Percentiles rank a stretch among this genome's conserved stretches.
Evolutionary conservation across 2,329 filamentous ascomycete genomes (phyloP).

Genomic region (Pseudodiploospora longispora): DNA sequence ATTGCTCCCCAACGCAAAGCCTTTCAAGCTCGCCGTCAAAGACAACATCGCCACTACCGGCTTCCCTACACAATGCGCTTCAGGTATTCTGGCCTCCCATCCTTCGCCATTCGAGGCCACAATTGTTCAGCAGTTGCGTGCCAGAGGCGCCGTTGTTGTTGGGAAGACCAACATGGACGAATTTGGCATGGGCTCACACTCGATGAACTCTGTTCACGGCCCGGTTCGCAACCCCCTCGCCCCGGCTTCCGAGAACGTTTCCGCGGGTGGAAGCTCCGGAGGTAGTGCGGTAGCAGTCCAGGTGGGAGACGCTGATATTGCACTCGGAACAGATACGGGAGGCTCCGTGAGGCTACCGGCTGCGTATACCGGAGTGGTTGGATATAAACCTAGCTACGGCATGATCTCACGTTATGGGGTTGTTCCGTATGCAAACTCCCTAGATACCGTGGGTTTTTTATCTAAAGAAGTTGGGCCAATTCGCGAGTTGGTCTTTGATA

Average conservation of each 20-base stretch:
- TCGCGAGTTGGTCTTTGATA: constrained; percentile 43
- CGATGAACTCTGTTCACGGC: constrained; percentile 60
- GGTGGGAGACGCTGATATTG: constrained; percentile 47
- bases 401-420: constrained; percentile 80
- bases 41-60: constrained; percentile 65
- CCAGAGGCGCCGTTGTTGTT: constrained; percentile 53
- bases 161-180: constrained; percentile 93
- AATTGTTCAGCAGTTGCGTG: constrained; percentile 60
- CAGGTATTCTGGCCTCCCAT: constrained; percentile 62
- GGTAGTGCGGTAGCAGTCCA: constrained; percentile 84
- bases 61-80: constrained; percentile 76
- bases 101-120: constrained; percentile 75
- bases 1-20: constrained; percentile 14
- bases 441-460: constrained; percentile 82
- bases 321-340: constrained; percentile 88
- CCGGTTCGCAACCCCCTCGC: constrained; percentile 48
- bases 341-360: constrained; percentile 82
- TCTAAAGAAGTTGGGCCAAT: constrained; percentile 46
- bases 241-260: constrained; percentile 34
- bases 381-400: constrained; percentile 89
- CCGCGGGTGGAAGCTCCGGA: constrained; percentile 84
- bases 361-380: constrained; percentile 73
- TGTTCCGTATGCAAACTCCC: constrained; percentile 83
- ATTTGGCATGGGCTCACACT: constrained; percentile 91
- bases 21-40: constrained; percentile 55